Percentiles rank a stretch among this genome's conserved stretches.
Evolutionary conservation across 2,329 filamentous ascomycete genomes (phyloP).

Genomic region (Cyclaneusma minus): DNA sequence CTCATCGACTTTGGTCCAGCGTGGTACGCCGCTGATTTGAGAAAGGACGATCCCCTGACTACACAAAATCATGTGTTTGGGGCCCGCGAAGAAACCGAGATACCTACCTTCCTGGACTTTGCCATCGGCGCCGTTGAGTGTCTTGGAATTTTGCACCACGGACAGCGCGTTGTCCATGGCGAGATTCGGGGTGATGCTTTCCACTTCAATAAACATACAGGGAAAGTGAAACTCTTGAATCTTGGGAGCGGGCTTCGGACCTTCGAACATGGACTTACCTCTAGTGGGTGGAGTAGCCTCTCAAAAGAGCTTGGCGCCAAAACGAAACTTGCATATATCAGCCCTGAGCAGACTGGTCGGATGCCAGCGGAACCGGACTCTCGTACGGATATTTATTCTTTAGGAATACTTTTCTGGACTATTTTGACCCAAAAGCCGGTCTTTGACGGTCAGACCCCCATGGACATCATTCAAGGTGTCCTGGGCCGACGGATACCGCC

Average conservation of each 20-base stretch:
- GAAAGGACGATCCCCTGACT: slow-evolving; percentile 21
- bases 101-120: slow-evolving; percentile 75
- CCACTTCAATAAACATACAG: slow-evolving; percentile 60
- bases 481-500: slow-evolving; percentile 64
- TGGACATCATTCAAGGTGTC: slow-evolving; percentile 86
- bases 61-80: slow-evolving; percentile 26
- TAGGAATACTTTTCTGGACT: slow-evolving; percentile 81
- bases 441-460: slow-evolving; percentile 63
- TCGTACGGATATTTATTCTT: slow-evolving; percentile 83
- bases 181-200: slow-evolving; percentile 86
- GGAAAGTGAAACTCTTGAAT: slow-evolving; percentile 62
- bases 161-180: slow-evolving; percentile 72
- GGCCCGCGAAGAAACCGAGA: slow-evolving; percentile 44
- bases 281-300: slow-evolving; percentile 71
- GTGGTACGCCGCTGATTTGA: slow-evolving; percentile 31
- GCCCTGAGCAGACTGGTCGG: slow-evolving; percentile 85
- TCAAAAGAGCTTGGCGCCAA: slow-evolving; percentile 75
- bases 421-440: slow-evolving; percentile 66
- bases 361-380: slow-evolving; percentile 86
- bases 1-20: slow-evolving; percentile 67
- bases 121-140: slow-evolving; percentile 79
- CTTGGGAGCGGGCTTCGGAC: slow-evolving; percentile 77
- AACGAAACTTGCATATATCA: slow-evolving; percentile 82
- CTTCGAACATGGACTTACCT: slow-evolving; percentile 79
- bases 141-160: slow-evolving; percentile 81